phyloP scores from a whole-genome alignment of 169 alveolate genomes.

The Eimeria sp. region DNA sequence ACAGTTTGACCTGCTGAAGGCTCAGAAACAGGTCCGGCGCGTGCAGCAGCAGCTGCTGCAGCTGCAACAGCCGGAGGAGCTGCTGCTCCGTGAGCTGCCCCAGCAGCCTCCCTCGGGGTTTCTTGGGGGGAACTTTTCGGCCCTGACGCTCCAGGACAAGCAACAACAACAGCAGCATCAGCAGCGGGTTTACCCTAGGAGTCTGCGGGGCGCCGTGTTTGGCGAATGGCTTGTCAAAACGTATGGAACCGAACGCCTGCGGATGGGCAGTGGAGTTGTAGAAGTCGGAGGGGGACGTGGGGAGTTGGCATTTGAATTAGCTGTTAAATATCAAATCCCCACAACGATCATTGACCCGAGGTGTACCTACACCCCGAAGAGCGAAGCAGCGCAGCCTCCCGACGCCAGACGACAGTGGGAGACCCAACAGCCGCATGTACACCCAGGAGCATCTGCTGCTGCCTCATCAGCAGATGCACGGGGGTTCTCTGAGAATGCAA shows the following conservation, averaged over 20 bases:
- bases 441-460: not conserved
- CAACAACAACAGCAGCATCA: constrained; percentile 57
- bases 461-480: not conserved
- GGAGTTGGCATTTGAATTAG: constrained; percentile 51
- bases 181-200: constrained; percentile 56
- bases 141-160: constrained; percentile 21
- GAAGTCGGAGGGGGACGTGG: constrained; percentile 68
- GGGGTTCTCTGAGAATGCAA: too few species aligned
- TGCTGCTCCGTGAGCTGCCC: constrained; percentile 22
- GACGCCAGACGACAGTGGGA: constrained; percentile 1
- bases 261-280: constrained; percentile 48
- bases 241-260: constrained; percentile 45
- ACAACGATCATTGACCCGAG: constrained; percentile 67
- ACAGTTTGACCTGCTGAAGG: constrained; percentile 60
- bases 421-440: not conserved
- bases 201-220: constrained; percentile 40
- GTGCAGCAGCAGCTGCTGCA: constrained; percentile 67
- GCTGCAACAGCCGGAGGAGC: not conserved
- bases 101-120: not conserved
- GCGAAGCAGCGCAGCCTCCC: constrained; percentile 17
- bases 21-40: constrained; percentile 55
- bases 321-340: constrained; percentile 25
- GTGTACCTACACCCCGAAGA: constrained; percentile 48
- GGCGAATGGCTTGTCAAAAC: constrained; percentile 42
- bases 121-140: constrained; percentile 8